These are phyloP conservation scores for Fistulinella prunicolor DNA, from an alignment of 768 basidiomycete species.

Conservation along the genomic window DNA sequence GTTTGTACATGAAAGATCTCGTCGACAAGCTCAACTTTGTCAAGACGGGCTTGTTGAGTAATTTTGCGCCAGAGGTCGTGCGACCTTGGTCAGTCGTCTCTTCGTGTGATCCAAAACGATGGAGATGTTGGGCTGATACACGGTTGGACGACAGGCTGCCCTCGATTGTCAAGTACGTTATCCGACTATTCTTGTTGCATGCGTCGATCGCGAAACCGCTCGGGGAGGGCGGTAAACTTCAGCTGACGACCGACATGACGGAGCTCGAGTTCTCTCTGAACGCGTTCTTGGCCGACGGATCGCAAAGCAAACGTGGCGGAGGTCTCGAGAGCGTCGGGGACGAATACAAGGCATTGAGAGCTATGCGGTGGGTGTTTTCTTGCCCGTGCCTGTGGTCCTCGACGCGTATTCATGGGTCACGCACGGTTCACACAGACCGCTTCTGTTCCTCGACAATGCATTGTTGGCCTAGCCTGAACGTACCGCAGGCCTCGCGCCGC, in stretches of 20 bases:
- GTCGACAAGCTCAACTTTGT: constrained; percentile 79
- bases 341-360: constrained; percentile 82
- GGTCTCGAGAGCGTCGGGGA: constrained; percentile 77
- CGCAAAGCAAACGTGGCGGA: constrained; percentile 56
- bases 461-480: constrained; percentile 60
- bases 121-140: constrained; percentile 1
- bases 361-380: constrained; percentile 68
- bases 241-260: constrained; percentile 94
- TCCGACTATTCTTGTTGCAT: constrained; percentile 87
- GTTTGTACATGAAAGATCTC: constrained; percentile 83
- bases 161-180: constrained; percentile 71
- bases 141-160: constrained; percentile 44
- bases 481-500: constrained; percentile 76
- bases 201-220: constrained; percentile 91
- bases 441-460: constrained; percentile 84
- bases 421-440: no score
- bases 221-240: constrained; percentile 90
- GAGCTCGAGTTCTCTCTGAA: constrained; percentile 91
- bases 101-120: background rate
- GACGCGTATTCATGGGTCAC: no score
- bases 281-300: constrained; percentile 64
- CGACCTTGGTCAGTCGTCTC: constrained; percentile 60
- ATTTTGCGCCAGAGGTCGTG: constrained; percentile 71
- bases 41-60: constrained; percentile 72
- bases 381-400: no score